These are phyloP conservation scores for Prunus kanzakura DNA, from an alignment of 306 rosid genomes.

Conservation along the genomic window DNA sequence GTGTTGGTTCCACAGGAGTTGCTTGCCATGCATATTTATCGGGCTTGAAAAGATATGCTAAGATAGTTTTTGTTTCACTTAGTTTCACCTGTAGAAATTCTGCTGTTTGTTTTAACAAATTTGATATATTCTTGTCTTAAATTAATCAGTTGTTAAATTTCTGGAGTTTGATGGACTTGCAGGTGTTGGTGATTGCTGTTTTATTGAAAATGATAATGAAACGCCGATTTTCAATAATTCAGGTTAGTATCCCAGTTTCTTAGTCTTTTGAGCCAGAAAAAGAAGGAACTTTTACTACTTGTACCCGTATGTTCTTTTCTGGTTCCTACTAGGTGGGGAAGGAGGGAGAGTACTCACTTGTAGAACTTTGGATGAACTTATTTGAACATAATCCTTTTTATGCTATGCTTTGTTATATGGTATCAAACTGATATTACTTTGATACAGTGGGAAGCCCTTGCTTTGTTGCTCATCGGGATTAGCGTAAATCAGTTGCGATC, in stretches of 20 bases:
- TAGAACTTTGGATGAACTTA: conserved; percentile 15
- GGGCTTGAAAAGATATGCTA: neutral
- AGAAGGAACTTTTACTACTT: neutral
- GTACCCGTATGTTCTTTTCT: neutral
- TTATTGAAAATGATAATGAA: conserved; percentile 88
- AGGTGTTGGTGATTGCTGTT: conserved; percentile 99
- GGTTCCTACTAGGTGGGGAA: neutral
- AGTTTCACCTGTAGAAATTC: neutral
- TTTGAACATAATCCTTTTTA: conserved; percentile 14
- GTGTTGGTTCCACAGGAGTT: neutral
- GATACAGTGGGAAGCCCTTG: conserved; percentile 98
- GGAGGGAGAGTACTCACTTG: conserved; percentile 8
- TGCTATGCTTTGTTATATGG: conserved; percentile 5
- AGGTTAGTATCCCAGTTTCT: conserved; percentile 49
- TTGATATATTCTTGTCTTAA: neutral
- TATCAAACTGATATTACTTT: conserved; percentile 21
- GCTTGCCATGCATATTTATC: neutral
- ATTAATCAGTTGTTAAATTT: conserved; percentile 2
- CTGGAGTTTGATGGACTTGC: conserved; percentile 34
- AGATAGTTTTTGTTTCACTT: neutral
- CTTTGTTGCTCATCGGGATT: conserved; percentile 87
- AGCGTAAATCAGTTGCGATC: conserved; percentile 90
- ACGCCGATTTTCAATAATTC: conserved; percentile 88
- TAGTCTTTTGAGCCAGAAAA: conserved; percentile 6
- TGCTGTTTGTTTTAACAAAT: neutral